These are phyloP conservation scores for Fusarium citri DNA, from an alignment of 2,329 filamentous ascomycete genomes.

Conservation along the genomic window DNA sequence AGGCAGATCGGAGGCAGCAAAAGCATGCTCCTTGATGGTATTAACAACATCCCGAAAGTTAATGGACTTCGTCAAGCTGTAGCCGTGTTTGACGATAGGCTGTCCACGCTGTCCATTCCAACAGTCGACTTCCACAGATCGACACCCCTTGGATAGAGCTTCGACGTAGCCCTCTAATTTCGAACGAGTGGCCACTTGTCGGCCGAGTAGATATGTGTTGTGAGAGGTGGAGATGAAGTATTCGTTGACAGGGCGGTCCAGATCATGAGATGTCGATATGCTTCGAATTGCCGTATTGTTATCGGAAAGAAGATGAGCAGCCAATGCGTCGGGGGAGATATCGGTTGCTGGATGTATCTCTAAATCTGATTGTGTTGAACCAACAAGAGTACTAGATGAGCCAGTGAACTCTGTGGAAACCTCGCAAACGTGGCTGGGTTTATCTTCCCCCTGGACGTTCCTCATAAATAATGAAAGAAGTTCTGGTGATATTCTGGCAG, in stretches of 20 bases:
- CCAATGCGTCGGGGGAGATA: rapidly evolving
- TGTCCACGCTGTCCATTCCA: conserved; percentile 30
- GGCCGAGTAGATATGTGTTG: conserved; percentile 28
- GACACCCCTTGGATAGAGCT: conserved; percentile 11
- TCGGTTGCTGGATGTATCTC: neutral
- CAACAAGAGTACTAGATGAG: neutral
- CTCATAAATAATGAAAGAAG: neutral
- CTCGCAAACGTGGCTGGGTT: rapidly evolving
- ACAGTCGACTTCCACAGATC: conserved; percentile 24
- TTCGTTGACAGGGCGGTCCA: conserved; percentile 20
- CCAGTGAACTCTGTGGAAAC: rapidly evolving
- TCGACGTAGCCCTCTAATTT: conserved; percentile 18
- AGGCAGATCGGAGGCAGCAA: conserved; percentile 18
- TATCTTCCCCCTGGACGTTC: neutral
- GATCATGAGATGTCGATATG: rapidly evolving
- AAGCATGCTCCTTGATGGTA: conserved; percentile 1
- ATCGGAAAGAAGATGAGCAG: neutral
- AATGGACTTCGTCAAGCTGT: conserved; percentile 25
- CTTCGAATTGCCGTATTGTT: neutral
- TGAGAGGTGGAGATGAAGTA: conserved; percentile 33
- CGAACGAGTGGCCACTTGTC: conserved; percentile 19
- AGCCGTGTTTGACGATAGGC: conserved; percentile 28
- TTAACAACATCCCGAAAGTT: conserved; percentile 11
- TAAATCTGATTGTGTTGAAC: neutral
- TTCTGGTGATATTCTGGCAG: rapidly evolving